Conservation (phyloP, 331 rosid genomes). For the Saraca asoca region DNA sequence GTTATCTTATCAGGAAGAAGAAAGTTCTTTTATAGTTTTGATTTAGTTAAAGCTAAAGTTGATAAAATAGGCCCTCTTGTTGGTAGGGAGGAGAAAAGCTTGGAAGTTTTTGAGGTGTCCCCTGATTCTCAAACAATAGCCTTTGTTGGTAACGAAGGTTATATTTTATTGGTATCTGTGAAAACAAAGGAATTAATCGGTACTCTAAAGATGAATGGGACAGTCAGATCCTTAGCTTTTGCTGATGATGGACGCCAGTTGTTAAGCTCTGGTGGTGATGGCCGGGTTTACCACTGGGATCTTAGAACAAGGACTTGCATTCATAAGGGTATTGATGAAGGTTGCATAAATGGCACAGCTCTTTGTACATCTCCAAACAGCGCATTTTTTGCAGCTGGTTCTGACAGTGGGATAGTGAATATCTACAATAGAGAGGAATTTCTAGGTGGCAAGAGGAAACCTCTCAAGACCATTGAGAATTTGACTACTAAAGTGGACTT, state of each 20-base stretch:
- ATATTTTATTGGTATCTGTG: slow-evolving; percentile 72
- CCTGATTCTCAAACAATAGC: slow-evolving; percentile 73
- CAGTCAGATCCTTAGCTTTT: slow-evolving; percentile 70
- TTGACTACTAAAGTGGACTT: slow-evolving; percentile 63
- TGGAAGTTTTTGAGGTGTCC: slow-evolving; percentile 76
- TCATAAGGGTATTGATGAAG: slow-evolving; percentile 83
- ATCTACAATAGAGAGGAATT: slow-evolving; percentile 74
- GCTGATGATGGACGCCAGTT: slow-evolving; percentile 64
- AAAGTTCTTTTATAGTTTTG: slow-evolving; percentile 54
- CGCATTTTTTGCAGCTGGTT: slow-evolving; percentile 76
- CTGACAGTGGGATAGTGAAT: slow-evolving; percentile 82
- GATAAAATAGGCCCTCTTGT: slow-evolving; percentile 77
- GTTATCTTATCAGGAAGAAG: slow-evolving; percentile 65
- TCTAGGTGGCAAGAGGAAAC: slow-evolving; percentile 85
- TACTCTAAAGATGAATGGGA: slow-evolving; percentile 86
- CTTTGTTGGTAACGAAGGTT: slow-evolving; percentile 78
- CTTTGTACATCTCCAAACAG: slow-evolving; percentile 70
- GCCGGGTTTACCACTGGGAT: slow-evolving; percentile 87
- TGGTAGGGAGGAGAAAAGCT: slow-evolving; percentile 85
- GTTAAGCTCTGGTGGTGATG: slow-evolving; percentile 77
- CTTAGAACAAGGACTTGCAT: slow-evolving; percentile 75
- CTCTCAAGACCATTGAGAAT: slow-evolving; percentile 70
- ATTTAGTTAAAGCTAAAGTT: slow-evolving; percentile 51
- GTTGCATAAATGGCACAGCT: slow-evolving; percentile 69
- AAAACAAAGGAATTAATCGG: slow-evolving; percentile 72